Base-by-base conservation (phyloP, 345 rosid genomes). In the Tarenaya hassleriana region DNA sequence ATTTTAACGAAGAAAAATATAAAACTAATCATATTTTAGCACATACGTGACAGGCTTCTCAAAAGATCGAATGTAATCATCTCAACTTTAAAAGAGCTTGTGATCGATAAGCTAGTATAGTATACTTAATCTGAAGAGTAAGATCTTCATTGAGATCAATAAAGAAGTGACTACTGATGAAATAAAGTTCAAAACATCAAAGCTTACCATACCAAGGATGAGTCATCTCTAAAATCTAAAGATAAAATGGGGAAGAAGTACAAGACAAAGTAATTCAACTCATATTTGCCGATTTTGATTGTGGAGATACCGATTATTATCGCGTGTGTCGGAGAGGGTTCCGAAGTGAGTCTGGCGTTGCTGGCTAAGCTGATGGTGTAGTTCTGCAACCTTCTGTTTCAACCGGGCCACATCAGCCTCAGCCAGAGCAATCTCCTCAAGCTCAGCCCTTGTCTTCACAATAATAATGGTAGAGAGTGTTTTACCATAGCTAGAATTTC, bases 341-440 rank as follows among this genome's bases (percentile, higher is more conserved):
- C 88, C 81, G 44, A 78, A 81, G 56, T 83, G 89, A 67, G 75
- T 84, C 68, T 83, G 95, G 19, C 97, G 73, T 66, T 92, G 98
- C 75, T 92, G 98, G 77, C 77, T 92, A 64, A 92, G 94, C 67
- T 92, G 98, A 60, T 85, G 94, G 63, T 92, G 97, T 56, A 92
- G 95, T 74, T 92, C 98, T 14, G 95, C 95, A 70, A 92, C 97
- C 70, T 92, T 92, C 69, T 92, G 97, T 75, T 92, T 92, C 72
- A 92, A 74, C 73, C 97, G 81, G 66, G 97, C 96, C 61, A 92
- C 98, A 74, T 92, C 97, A 21, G 94, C 97, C 80, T 92, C 98
- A 39, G 98, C 98, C 65, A 88, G 88, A 71, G 98, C 97, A 70
- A 92, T 92, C 80, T 92, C 98, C 81, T 92, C 97, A 31, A 92